These are phyloP conservation scores for Chytridium lagenaria DNA, from an alignment of 371 early-diverging fungal species.

Conservation along the genomic window DNA sequence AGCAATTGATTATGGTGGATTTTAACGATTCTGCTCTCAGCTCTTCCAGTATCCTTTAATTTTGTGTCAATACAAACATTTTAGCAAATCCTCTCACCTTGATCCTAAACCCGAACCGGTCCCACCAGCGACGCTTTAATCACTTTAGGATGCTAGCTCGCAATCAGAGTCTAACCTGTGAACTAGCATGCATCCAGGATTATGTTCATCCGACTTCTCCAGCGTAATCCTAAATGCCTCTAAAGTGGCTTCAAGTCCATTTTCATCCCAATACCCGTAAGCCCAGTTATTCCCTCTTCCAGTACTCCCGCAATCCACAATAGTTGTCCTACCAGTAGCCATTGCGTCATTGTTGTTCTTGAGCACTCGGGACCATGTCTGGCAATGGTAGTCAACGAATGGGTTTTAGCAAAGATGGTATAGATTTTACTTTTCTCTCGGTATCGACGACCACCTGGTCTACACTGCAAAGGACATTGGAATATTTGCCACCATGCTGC, in stretches of 20 bases:
- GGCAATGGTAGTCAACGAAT: neutral
- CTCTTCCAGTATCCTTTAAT: constrained; percentile 42
- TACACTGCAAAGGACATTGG: neutral
- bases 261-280: constrained; percentile 45
- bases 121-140: constrained; percentile 48
- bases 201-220: constrained; percentile 23
- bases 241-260: constrained; percentile 24
- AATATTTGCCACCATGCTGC: no score
- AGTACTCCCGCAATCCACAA: constrained; percentile 37
- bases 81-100: constrained; percentile 25
- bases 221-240: constrained; percentile 25
- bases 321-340: neutral
- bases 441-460: constrained; percentile 48
- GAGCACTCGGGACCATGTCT: constrained; percentile 16
- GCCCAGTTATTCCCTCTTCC: constrained; percentile 59
- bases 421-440: constrained; percentile 44
- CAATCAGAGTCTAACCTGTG: no score
- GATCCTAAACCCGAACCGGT: constrained; percentile 55
- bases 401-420: neutral
- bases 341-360: neutral
- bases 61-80: neutral
- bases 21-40: constrained; percentile 41
- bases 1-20: constrained; percentile 31
- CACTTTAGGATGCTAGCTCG: no score
- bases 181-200: neutral